Evolutionary conservation across 495 filamentous ascomycete species (phyloP).

Genomic region (Penicillium nucicola): DNA sequence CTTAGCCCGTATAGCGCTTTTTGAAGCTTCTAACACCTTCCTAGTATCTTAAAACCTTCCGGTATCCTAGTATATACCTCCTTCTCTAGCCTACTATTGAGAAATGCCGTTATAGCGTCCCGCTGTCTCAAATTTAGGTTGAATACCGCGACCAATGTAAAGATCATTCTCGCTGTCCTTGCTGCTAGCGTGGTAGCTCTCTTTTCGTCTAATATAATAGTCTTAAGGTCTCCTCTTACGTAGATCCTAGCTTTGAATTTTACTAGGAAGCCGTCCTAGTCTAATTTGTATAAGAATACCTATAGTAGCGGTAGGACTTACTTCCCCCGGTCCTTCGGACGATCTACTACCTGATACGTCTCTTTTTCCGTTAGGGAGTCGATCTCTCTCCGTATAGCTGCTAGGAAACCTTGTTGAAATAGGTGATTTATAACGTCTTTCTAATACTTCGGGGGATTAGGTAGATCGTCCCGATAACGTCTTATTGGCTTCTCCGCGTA

Average conservation of each 20-base stretch:
- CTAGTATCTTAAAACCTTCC: not conserved
- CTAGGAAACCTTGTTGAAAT: not conserved
- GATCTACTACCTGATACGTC: not conserved
- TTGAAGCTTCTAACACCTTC: not conserved
- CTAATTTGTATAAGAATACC: slow-evolving; percentile 17
- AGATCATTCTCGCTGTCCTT: slow-evolving; percentile 2
- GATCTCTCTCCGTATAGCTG: not conserved
- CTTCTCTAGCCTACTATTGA: too few species aligned
- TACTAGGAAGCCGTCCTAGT: slow-evolving; percentile 5
- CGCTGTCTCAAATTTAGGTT: slow-evolving; percentile 1
- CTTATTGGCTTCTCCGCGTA: not conserved
- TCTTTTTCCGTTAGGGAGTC: not conserved
- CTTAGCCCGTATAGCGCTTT: slow-evolving; percentile 24
- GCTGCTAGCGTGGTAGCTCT: slow-evolving; percentile 11
- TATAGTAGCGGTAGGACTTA: slow-evolving; percentile 12
- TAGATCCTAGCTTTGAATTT: slow-evolving; percentile 15
- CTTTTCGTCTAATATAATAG: not conserved
- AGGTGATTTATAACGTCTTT: not conserved
- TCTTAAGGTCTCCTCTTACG: slow-evolving; percentile 12
- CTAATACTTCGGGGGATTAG: not conserved
- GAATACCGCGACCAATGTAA: not conserved
- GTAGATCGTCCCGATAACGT: not conserved
- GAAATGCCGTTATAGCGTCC: slow-evolving; percentile 8
- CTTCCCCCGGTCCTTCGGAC: not conserved
- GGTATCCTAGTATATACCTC: slow-evolving; percentile 3